phyloP scores from a whole-genome alignment of 1,284 basidiomycete species.

The Sanghuangporus baumii region DNA sequence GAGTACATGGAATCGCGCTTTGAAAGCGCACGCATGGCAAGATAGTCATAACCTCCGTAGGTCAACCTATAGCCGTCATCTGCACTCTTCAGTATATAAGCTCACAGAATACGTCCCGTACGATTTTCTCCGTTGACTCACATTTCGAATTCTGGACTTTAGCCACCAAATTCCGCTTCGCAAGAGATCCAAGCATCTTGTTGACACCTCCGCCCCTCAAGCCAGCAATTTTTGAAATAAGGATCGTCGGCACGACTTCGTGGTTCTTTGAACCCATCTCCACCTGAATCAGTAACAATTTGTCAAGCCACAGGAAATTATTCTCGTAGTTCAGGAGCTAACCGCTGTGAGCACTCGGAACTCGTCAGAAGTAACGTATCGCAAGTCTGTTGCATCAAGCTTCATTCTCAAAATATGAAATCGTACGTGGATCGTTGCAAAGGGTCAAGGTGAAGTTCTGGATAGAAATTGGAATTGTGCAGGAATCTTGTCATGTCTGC shows the following conservation, averaged over 20 bases:
- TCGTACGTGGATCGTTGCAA: neutral
- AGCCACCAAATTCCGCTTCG: conserved; percentile 88
- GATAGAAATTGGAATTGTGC: neutral
- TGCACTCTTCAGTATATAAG: conserved; percentile 28
- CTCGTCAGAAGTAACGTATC: conserved; percentile 90
- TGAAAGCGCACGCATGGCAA: conserved; percentile 90
- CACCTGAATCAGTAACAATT: conserved; percentile 44
- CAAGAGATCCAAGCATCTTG: conserved; percentile 86
- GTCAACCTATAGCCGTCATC: conserved; percentile 97
- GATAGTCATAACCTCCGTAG: conserved; percentile 95
- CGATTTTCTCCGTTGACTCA: conserved; percentile 31
- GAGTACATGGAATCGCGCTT: conserved; percentile 83
- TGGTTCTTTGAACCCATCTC: conserved; percentile 99
- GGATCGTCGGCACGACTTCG: conserved; percentile 84
- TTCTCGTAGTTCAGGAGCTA: neutral
- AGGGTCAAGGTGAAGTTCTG: neutral
- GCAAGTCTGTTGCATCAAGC: conserved; percentile 90
- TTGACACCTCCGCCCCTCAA: conserved; percentile 90
- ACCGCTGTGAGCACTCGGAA: conserved; percentile 94
- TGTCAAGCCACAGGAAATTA: neutral
- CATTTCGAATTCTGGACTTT: conserved; percentile 91
- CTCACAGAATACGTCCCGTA: neutral
- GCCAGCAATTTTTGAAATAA: conserved; percentile 91
- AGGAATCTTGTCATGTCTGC: neutral
- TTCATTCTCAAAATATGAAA: conserved; percentile 54